Percentiles rank a stretch among this genome's conserved stretches.
Conservation (phyloP, 768 basidiomycete species). For the Suillus sp. region DNA sequence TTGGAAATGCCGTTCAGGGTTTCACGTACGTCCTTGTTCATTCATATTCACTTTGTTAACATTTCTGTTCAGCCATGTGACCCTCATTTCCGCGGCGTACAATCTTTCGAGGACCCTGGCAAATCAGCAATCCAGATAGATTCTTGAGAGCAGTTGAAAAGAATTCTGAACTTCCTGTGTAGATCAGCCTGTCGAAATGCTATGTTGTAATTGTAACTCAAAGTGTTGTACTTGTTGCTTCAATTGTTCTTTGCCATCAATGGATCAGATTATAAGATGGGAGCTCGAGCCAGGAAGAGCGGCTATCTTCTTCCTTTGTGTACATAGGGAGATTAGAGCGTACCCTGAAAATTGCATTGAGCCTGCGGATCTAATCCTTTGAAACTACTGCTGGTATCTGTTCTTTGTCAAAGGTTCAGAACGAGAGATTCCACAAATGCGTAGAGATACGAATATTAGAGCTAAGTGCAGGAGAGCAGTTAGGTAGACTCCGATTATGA, state of each 20-base stretch:
- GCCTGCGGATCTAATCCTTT: not conserved
- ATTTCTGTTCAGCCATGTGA: slow-evolving; percentile 61
- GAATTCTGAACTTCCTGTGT: not conserved
- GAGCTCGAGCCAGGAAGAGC: not conserved
- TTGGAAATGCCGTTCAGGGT: slow-evolving; percentile 88
- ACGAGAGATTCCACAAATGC: slow-evolving; percentile 21
- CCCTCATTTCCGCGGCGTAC: slow-evolving; percentile 82
- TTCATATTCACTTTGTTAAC: not conserved
- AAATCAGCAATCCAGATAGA: slow-evolving; percentile 1
- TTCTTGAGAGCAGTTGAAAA: not conserved
- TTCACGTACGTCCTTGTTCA: slow-evolving; percentile 68
- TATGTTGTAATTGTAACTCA: not conserved
- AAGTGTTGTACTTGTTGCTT: not conserved
- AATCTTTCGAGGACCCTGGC: slow-evolving; percentile 69
- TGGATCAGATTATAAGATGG: not conserved
- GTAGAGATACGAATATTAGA: slow-evolving; percentile 32
- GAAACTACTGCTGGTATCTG: not conserved
- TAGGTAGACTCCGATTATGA: slow-evolving; percentile 20
- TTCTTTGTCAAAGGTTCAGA: not conserved
- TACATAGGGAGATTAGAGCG: not conserved
- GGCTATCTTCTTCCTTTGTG: not conserved
- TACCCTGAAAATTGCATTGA: not conserved
- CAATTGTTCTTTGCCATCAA: not conserved
- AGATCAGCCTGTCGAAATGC: not conserved
- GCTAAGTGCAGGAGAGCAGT: slow-evolving; percentile 21